A percentile compares a stretch with the other conserved stretches of the same genome.
These are phyloP conservation scores for Grigorovia jiainica DNA, from an alignment of 805 yeast genomes.

Conservation along the genomic window DNA sequence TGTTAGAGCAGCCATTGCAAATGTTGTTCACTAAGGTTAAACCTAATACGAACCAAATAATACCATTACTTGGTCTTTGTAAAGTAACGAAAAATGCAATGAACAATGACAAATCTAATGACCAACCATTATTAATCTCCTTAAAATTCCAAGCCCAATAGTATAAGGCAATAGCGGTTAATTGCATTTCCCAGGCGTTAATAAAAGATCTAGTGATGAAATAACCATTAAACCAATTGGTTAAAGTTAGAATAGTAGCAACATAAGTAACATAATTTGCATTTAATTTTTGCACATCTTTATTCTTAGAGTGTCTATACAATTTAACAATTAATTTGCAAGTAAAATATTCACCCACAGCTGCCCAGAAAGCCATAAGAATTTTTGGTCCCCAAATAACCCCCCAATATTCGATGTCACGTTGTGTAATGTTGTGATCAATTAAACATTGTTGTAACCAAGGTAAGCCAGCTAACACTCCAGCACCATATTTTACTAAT, in stretches of 20 bases:
- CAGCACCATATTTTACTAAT: too few relatives aligned
- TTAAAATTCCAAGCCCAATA: slow-evolving; percentile 59
- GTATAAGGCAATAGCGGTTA: slow-evolving; percentile 57
- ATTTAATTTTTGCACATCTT: neutral
- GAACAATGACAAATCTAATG: slow-evolving; percentile 32
- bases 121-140: slow-evolving; percentile 4
- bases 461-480: too few relatives aligned
- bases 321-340: slow-evolving; percentile 37
- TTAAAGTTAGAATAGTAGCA: slow-evolving; percentile 14
- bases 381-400: slow-evolving; percentile 53
- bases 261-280: slow-evolving; percentile 9
- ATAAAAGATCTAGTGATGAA: slow-evolving; percentile 75
- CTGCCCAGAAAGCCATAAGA: slow-evolving; percentile 58
- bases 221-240: slow-evolving; percentile 64
- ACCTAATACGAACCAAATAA: slow-evolving; percentile 69
- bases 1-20: too few relatives aligned
- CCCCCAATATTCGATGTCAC: slow-evolving; percentile 31
- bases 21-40: slow-evolving; percentile 17
- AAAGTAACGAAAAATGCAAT: slow-evolving; percentile 57
- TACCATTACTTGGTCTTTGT: slow-evolving; percentile 74
- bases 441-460: neutral
- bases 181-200: slow-evolving; percentile 66
- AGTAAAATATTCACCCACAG: slow-evolving; percentile 58
- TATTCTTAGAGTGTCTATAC: slow-evolving; percentile 3
- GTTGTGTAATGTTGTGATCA: neutral